Evolutionary conservation across 2,329 filamentous ascomycete genomes (phyloP), one percentile per base, ranked within the genome.

Genomic region (Drechslerella stenobrocha): DNA sequence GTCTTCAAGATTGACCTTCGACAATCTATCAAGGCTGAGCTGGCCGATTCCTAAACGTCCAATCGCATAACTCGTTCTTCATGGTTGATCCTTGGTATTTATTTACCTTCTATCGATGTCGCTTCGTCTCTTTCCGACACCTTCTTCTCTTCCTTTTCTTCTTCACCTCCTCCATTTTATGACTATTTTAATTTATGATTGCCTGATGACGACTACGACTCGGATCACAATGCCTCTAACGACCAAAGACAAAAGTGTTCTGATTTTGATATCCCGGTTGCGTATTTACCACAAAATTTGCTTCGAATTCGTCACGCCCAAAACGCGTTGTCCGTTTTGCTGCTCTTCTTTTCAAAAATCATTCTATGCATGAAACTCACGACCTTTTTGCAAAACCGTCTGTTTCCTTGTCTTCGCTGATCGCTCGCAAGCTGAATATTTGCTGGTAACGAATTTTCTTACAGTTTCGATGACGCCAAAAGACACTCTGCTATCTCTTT

Each of bases 1-100:
- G 61, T 72, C 40, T 69, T 72, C 50, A 71, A 69, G 24, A 65
- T 61, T 28, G 63, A 69, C 58, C 63, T 69, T 44, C 51, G 63
- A 28, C 44, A 56, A 45, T 61, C 55, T 26, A 61, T 69, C 48
- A 60, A 69, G 22, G 40, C 61, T 28, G 61, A 66, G 42, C 50
- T 66, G 11, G 53, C 42, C n/a, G 61, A 66, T 40, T 26, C 61
- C 52, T 66, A 53, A 55, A 8, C 22, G 22, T 15, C 22, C 37
- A 28, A 20, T 28, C 24, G 7, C 32, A 24, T 11, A 8, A 20
- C 11, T 32, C 22, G 18, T 24, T 42, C 40, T 35, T 50, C 50
- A 51, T 46, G 52, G 32, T 32, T 20, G 57, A 34, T 55, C 32
- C 47, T 26, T 11, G 28, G 28, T 30, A 5, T 51, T 35, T 51